phyloP scores from a whole-genome alignment of 2,329 filamentous ascomycete species.

The Aspergillus spinulosporus region DNA sequence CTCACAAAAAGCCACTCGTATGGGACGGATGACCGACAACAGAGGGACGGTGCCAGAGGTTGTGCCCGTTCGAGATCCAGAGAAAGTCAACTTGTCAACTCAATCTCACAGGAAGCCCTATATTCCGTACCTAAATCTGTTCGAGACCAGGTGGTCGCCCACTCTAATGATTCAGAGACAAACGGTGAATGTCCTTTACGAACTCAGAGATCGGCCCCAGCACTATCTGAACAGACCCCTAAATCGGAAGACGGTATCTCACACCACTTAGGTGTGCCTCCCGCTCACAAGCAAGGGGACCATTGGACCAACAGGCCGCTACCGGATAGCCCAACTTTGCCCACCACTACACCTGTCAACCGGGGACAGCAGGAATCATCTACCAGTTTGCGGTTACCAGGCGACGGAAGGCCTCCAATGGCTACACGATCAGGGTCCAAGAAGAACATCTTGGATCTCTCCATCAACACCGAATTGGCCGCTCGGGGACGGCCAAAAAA shows the following conservation, averaged over 20 bases:
- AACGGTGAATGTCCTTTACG: slow-evolving; percentile 20
- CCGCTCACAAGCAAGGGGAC: slow-evolving; percentile 34
- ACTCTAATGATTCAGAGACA: slow-evolving; percentile 3
- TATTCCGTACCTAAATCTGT: slow-evolving; percentile 2
- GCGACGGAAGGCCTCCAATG: slow-evolving; percentile 18
- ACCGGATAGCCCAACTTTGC: slow-evolving; percentile 38
- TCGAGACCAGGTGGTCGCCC: slow-evolving; percentile 2
- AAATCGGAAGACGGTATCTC: slow-evolving; percentile 12
- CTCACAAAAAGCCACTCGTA: slow-evolving; percentile 20
- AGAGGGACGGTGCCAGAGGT: background rate
- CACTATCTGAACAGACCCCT: slow-evolving; percentile 21
- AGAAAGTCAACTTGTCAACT: slow-evolving; percentile 8
- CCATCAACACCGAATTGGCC: slow-evolving; percentile 43
- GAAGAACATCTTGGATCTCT: slow-evolving; percentile 43
- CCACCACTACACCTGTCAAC: slow-evolving; percentile 18
- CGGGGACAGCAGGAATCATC: slow-evolving; percentile 15
- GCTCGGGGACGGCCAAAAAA: slow-evolving; percentile 33
- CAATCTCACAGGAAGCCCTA: slow-evolving; percentile 19
- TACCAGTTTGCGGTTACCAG: slow-evolving; percentile 4
- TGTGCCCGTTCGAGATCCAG: slow-evolving; percentile 14
- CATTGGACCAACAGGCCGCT: slow-evolving; percentile 35
- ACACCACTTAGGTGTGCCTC: slow-evolving; percentile 31
- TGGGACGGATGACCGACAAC: background rate
- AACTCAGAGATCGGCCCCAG: slow-evolving; percentile 35
- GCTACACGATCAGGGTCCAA: slow-evolving; percentile 26